Conservation (phyloP, 2,329 filamentous ascomycete genomes). For the Monilinia fructigena region DNA sequence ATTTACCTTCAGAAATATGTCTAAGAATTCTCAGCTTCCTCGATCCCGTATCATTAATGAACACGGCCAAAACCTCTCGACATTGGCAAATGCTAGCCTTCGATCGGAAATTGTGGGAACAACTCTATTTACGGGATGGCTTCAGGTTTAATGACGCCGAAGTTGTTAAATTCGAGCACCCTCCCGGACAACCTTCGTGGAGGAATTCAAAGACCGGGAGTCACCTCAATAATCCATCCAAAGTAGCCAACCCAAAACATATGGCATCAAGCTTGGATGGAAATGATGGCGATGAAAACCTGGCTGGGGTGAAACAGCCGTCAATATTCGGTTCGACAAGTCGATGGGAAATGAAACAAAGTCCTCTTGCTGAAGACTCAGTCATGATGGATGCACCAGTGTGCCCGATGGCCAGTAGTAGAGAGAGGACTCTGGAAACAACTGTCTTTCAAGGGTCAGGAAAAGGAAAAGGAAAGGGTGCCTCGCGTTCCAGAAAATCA, state of each 20-base stretch:
- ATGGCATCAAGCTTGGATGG: conserved; percentile 38
- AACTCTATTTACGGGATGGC: conserved; percentile 78
- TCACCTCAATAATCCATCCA: conserved; percentile 53
- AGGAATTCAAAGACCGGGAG: conserved; percentile 21
- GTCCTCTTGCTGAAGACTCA: conserved; percentile 12
- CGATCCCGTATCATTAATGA: conserved; percentile 75
- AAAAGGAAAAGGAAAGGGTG: conserved; percentile 6
- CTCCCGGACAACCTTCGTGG: not conserved
- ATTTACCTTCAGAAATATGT: conserved; percentile 86
- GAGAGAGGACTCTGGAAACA: not conserved
- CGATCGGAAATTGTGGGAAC: conserved; percentile 84
- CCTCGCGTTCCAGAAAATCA: conserved; percentile 24
- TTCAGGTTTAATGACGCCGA: conserved; percentile 72
- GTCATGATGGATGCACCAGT: conserved; percentile 20
- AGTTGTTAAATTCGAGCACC: conserved; percentile 63
- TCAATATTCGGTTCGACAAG: conserved; percentile 35
- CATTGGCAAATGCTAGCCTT: conserved; percentile 79
- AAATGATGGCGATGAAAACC: conserved; percentile 42
- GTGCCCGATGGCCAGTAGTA: not conserved
- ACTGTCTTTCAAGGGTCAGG: not conserved
- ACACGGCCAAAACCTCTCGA: conserved; percentile 74
- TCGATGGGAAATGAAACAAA: conserved; percentile 15
- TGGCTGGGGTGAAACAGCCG: conserved; percentile 44
- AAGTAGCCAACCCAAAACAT: conserved; percentile 46
- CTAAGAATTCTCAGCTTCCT: conserved; percentile 86